Evolutionary conservation across 495 filamentous ascomycete genomes (phyloP), one percentile per base, ranked within the genome.

Genomic region (Delitschia confertaspora): DNA sequence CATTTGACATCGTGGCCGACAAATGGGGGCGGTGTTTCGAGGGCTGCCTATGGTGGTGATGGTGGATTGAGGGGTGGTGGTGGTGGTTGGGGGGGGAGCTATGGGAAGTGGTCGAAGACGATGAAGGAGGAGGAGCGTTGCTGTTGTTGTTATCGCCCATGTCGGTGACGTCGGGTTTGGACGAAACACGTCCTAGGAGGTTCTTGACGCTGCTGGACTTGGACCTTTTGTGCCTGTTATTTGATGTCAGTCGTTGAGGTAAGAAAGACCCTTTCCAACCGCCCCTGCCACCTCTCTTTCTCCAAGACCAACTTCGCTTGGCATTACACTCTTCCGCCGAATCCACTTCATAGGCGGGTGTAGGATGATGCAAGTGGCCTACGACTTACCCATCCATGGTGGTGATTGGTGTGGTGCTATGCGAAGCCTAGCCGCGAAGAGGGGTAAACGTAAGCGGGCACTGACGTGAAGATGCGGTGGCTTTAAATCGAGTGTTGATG

Each of bases 11-110:
- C 27, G 57, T 64, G 33, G 63, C 51, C 4, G 61, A 62, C 8
- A 66, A 60, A 38, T 66, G 63, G n/a, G 63, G 61, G n/a, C 60
- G 55, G 35, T 61, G 43, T 17, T 53, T 38, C 11, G 52, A 44
- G 8, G 48, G n/a, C 14, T 26, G 27, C 18, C 40, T 21, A 21
- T 34, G 17, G 38, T 53, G 45, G 30, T 38, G 26, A 14, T 33
- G 31, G 14, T 27, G 3, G 23, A 36, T 33, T 17, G 38, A 40
- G 13, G 30, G 26, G 29, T 33, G 17, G 23, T 42, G 36, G 17
- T 33, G 36, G 18, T 41, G 42, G 4, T 31, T 16, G 18, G 32
- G 43, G 39, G 48, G 53, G 21, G 53, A 52, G 45, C 36, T 52
- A 21, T 49, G 43, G 6, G 47, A 49, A 9, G 49, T 45, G 11